Evolutionary conservation across 257 asterid species (phyloP).

Genomic region (Plantago ovata): DNA sequence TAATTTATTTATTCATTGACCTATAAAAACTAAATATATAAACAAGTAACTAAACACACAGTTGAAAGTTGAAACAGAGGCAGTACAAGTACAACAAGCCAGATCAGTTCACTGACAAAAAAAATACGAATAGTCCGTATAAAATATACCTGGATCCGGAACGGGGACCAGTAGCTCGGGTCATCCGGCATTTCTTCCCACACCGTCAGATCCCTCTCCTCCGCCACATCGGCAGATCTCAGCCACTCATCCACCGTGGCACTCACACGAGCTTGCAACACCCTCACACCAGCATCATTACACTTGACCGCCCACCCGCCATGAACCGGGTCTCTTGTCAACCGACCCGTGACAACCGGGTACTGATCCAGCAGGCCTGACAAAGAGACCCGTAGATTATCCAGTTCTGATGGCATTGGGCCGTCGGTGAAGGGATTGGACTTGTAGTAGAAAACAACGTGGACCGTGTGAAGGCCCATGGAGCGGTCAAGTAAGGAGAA

Average conservation of each 20-base stretch:
- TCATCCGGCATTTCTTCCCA: constrained; percentile 63
- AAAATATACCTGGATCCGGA: constrained; percentile 53
- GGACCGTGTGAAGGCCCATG: constrained; percentile 41
- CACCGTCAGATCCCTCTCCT: constrained; percentile 52
- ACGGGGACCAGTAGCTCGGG: constrained; percentile 62
- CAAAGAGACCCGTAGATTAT: constrained; percentile 39
- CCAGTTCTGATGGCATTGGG: constrained; percentile 28
- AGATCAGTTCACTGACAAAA: no score
- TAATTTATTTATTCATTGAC: no score
- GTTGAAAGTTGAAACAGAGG: no score
- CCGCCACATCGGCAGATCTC: constrained; percentile 40
- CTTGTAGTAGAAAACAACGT: constrained; percentile 40
- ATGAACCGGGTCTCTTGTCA: constrained; percentile 36
- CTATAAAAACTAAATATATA: no score
- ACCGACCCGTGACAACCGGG: constrained; percentile 57
- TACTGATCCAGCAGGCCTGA: constrained; percentile 37
- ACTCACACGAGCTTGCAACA: constrained; percentile 41
- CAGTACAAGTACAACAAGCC: no score
- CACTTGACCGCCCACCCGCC: constrained; percentile 49
- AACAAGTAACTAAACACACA: no score
- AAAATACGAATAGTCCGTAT: background rate
- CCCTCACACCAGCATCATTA: constrained; percentile 66
- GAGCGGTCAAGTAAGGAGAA: constrained; percentile 39
- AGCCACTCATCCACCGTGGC: constrained; percentile 61
- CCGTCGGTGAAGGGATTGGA: constrained; percentile 47